Percentiles rank a stretch among this genome's conserved stretches.
Evolutionary conservation across 2,329 filamentous ascomycete genomes (phyloP).

Genomic region (Thyridium curvatum): DNA sequence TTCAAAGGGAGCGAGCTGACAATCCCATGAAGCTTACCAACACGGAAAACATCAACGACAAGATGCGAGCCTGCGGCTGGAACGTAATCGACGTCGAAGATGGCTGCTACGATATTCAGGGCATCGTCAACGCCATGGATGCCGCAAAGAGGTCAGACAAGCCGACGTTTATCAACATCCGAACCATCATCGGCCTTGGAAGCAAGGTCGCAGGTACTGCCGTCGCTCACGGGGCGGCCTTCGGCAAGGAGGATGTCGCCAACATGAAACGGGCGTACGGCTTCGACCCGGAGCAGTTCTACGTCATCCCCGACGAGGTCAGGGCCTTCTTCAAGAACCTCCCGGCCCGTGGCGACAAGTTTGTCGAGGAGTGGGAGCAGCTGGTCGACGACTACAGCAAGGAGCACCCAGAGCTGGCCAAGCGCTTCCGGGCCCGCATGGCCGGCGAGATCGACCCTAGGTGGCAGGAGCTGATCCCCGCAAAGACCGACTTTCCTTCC

Average conservation of each 20-base stretch:
- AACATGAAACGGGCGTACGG: conserved; percentile 46
- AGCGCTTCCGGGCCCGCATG: conserved; percentile 39
- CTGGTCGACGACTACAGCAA: conserved; percentile 15
- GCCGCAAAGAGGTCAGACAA: conserved; percentile 25
- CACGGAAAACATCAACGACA: conserved; percentile 50
- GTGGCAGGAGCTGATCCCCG: conserved; percentile 45
- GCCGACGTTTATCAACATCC: conserved; percentile 51
- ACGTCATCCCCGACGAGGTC: conserved; percentile 36
- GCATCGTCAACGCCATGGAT: conserved; percentile 23
- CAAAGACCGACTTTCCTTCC: conserved; percentile 34
- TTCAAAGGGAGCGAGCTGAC: too few species aligned
- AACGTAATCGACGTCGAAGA: conserved; percentile 47
- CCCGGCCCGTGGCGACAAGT: conserved; percentile 33
- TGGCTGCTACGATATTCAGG: conserved; percentile 43
- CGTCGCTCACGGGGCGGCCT: conserved; percentile 50
- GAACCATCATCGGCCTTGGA: conserved; percentile 48
- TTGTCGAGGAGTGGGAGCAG: conserved; percentile 41
- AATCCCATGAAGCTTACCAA: conserved; percentile 22
- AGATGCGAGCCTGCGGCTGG: conserved; percentile 52
- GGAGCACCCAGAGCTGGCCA: conserved; percentile 15
- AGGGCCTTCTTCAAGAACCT: conserved; percentile 46
- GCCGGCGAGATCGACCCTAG: conserved; percentile 38
- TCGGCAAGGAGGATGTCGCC: conserved; percentile 44
- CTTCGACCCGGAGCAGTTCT: conserved; percentile 41
- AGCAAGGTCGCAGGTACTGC: conserved; percentile 39